Evolutionary conservation across 495 filamentous ascomycete species (phyloP).

Genomic region (Peziza echinospora): DNA sequence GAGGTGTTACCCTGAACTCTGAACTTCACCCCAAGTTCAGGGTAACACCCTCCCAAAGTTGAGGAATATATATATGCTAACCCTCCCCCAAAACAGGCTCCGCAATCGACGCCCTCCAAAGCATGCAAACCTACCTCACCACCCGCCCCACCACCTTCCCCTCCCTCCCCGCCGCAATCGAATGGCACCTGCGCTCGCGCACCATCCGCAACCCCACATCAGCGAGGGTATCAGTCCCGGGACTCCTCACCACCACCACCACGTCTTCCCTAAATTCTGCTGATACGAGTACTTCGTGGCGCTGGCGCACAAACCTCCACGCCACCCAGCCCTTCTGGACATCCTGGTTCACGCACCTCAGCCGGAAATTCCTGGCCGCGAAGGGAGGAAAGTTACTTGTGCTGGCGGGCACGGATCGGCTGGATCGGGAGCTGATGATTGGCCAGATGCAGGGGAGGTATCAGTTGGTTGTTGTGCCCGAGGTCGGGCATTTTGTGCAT

Average conservation of each 20-base stretch:
- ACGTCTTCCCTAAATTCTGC: conserved; percentile 22
- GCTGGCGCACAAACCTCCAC: conserved; percentile 69
- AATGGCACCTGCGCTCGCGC: conserved; percentile 84
- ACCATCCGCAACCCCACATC: conserved; percentile 67
- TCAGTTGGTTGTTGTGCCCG: conserved; percentile 79
- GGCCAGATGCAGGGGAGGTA: conserved; percentile 78
- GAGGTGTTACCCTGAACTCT: no score
- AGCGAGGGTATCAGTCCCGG: conserved; percentile 71
- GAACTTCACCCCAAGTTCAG: no score
- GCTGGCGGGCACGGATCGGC: conserved; percentile 76
- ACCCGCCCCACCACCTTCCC: conserved; percentile 63
- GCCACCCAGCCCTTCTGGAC: conserved; percentile 84
- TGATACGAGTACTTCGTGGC: conserved; percentile 33
- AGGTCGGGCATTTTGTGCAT: conserved; percentile 90
- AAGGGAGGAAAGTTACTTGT: conserved; percentile 76
- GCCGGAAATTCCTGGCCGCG: conserved; percentile 64
- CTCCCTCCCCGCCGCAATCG: conserved; percentile 54
- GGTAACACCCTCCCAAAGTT: background rate
- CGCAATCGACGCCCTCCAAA: conserved; percentile 69
- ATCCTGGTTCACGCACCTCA: conserved; percentile 76
- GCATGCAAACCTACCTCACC: conserved; percentile 78
- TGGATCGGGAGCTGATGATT: conserved; percentile 90
- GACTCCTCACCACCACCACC: conserved; percentile 34
- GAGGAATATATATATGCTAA: background rate
- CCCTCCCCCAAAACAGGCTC: conserved; percentile 8